Conservation (phyloP, 2,329 filamentous ascomycete species). For the Aspergillus sclerotialis region DNA sequence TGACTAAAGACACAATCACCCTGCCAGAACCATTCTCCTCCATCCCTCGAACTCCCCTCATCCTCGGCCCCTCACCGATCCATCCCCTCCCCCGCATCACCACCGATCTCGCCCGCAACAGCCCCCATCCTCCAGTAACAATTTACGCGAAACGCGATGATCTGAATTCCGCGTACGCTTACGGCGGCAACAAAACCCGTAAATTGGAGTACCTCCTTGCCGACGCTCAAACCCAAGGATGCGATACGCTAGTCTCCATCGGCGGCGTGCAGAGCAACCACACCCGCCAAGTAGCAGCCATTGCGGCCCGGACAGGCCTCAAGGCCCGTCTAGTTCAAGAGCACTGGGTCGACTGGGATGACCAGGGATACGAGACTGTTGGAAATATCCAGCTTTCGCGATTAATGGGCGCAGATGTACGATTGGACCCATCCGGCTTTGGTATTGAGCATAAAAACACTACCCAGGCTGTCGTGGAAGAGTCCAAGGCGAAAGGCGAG, state of each 20-base stretch:
- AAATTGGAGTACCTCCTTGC: slow-evolving; percentile 64
- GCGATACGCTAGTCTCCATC: slow-evolving; percentile 59
- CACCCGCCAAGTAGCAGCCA: slow-evolving; percentile 60
- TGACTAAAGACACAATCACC: slow-evolving; percentile 4
- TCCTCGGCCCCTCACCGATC: slow-evolving; percentile 63
- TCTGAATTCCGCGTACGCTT: slow-evolving; percentile 61
- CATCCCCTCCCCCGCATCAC: slow-evolving; percentile 61
- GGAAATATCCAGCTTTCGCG: slow-evolving; percentile 66
- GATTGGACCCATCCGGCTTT: slow-evolving; percentile 54
- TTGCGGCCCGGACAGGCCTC: slow-evolving; percentile 53
- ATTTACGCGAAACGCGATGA: slow-evolving; percentile 69
- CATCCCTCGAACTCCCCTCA: slow-evolving; percentile 56
- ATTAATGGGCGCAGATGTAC: slow-evolving; percentile 59
- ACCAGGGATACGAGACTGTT: slow-evolving; percentile 54
- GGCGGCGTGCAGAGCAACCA: slow-evolving; percentile 66
- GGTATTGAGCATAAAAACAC: slow-evolving; percentile 64
- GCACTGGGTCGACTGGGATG: slow-evolving; percentile 59
- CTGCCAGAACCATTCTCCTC: slow-evolving; percentile 57
- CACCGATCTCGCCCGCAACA: slow-evolving; percentile 45
- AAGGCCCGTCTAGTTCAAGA: slow-evolving; percentile 51
- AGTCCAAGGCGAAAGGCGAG: slow-evolving; percentile 47
- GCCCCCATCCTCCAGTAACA: slow-evolving; percentile 40
- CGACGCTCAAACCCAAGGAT: slow-evolving; percentile 51
- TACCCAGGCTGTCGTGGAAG: slow-evolving; percentile 47
- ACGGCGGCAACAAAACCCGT: slow-evolving; percentile 62